A percentile compares a stretch with the other conserved stretches of the same genome.
Evolutionary conservation across 768 basidiomycete genomes (phyloP).

Genomic region (Russula griseocarnosa): DNA sequence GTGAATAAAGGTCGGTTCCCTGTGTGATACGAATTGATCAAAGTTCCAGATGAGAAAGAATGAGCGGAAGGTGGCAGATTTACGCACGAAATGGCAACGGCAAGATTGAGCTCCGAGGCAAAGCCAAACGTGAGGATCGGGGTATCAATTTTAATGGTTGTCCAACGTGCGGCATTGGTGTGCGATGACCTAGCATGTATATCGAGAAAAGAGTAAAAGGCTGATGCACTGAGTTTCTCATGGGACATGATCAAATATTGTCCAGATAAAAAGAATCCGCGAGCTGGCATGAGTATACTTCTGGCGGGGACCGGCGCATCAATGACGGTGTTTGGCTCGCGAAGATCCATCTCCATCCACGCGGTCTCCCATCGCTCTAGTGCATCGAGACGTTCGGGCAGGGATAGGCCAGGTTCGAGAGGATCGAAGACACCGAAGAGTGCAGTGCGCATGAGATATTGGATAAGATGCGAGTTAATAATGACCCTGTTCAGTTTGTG

Average conservation of each 20-base stretch:
- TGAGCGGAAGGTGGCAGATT: neutral
- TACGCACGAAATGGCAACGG: constrained; percentile 16
- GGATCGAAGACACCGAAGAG: constrained; percentile 19
- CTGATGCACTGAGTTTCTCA: neutral
- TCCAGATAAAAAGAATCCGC: constrained; percentile 6
- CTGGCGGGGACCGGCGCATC: neutral
- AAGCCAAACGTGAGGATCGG: constrained; percentile 14
- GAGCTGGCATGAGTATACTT: neutral
- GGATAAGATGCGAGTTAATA: constrained; percentile 1
- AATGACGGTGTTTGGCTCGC: neutral
- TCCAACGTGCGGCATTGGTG: constrained; percentile 5
- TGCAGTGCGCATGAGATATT: constrained; percentile 12
- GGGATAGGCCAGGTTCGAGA: constrained; percentile 11
- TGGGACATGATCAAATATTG: neutral
- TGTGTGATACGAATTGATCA: neutral
- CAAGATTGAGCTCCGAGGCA: constrained; percentile 19
- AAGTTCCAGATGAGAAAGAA: neutral
- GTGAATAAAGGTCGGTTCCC: neutral
- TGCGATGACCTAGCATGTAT: neutral
- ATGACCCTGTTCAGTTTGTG: constrained; percentile 4
- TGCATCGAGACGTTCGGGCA: constrained; percentile 6
- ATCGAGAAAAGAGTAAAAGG: constrained; percentile 14
- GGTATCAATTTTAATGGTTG: constrained; percentile 8
- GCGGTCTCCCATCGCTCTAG: constrained; percentile 6
- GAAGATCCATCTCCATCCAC: constrained; percentile 9